Evolutionary conservation across 2,329 filamentous ascomycete species (phyloP).

Genomic region (Cadophora malorum): DNA sequence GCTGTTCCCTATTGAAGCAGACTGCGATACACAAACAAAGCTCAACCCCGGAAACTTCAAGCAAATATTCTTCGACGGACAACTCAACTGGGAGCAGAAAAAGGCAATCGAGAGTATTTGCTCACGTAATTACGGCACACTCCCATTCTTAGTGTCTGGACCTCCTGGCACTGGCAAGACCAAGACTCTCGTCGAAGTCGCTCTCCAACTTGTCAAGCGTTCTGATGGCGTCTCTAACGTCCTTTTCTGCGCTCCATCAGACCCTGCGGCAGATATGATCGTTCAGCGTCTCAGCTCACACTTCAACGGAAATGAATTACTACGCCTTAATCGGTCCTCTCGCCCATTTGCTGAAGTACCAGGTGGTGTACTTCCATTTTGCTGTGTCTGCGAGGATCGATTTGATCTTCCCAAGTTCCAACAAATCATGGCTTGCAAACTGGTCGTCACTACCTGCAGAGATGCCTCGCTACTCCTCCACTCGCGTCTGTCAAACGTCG

Average conservation of each 20-base stretch:
- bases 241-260: constrained; percentile 35
- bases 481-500: constrained; percentile 31
- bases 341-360: constrained; percentile 33
- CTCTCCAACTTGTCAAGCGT: constrained; percentile 29
- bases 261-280: constrained; percentile 34
- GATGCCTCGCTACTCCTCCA: constrained; percentile 34
- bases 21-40: constrained; percentile 26
- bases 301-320: constrained; percentile 23
- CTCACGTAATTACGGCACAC: constrained; percentile 28
- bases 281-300: constrained; percentile 28
- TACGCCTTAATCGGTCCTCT: constrained; percentile 32
- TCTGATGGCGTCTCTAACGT: constrained; percentile 28
- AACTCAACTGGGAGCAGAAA: constrained; percentile 35
- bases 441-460: constrained; percentile 34
- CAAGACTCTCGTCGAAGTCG: constrained; percentile 34
- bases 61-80: constrained; percentile 27
- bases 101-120: constrained; percentile 32
- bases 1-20: constrained; percentile 26
- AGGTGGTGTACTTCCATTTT: constrained; percentile 30
- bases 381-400: constrained; percentile 22
- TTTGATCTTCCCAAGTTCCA: constrained; percentile 29
- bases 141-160: constrained; percentile 35
- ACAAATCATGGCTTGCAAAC: constrained; percentile 31
- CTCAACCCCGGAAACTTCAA: constrained; percentile 29
- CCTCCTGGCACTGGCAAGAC: constrained; percentile 37